Percentiles rank a stretch among this genome's conserved stretches.
Conservation (phyloP, 164 flowering plant species). For the Umbellularia californica region DNA sequence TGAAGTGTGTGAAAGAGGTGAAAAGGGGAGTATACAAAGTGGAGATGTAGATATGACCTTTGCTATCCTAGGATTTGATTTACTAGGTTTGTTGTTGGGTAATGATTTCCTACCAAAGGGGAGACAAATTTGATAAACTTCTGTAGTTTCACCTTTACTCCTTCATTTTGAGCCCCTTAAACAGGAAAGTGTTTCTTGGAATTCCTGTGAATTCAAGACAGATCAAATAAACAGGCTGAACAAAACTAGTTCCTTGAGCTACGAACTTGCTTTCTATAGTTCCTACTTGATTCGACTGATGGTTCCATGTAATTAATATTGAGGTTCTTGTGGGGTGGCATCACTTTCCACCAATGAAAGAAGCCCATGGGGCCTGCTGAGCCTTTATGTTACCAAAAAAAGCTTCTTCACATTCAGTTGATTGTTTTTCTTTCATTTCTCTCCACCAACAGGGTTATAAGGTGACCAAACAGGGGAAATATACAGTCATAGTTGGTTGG, state of each 20-base stretch:
- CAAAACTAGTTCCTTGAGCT: background rate
- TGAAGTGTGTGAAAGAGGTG: too few species aligned
- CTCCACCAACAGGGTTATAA: conserved; percentile 62
- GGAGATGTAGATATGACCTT: too few species aligned
- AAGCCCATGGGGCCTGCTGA: background rate
- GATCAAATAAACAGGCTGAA: too few species aligned
- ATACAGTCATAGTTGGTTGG: conserved; percentile 59
- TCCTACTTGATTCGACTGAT: background rate
- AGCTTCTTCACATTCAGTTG: background rate
- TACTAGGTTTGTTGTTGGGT: too few species aligned
- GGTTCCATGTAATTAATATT: background rate
- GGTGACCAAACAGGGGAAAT: conserved; percentile 67
- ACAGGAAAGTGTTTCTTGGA: too few species aligned
- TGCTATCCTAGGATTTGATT: too few species aligned
- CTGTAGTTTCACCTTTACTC: too few species aligned
- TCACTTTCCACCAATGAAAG: background rate
- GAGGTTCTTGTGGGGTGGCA: background rate
- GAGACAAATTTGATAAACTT: too few species aligned
- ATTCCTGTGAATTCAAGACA: too few species aligned
- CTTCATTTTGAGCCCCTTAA: too few species aligned
- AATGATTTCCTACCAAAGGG: too few species aligned
- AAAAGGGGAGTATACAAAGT: too few species aligned
- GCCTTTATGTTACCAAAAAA: background rate
- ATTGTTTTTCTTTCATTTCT: conserved; percentile 15
- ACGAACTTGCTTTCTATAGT: background rate